A percentile compares a stretch with the other conserved stretches of the same genome.
phyloP scores from a whole-genome alignment of 768 basidiomycete species.

The Paxillus rubicundulus region DNA sequence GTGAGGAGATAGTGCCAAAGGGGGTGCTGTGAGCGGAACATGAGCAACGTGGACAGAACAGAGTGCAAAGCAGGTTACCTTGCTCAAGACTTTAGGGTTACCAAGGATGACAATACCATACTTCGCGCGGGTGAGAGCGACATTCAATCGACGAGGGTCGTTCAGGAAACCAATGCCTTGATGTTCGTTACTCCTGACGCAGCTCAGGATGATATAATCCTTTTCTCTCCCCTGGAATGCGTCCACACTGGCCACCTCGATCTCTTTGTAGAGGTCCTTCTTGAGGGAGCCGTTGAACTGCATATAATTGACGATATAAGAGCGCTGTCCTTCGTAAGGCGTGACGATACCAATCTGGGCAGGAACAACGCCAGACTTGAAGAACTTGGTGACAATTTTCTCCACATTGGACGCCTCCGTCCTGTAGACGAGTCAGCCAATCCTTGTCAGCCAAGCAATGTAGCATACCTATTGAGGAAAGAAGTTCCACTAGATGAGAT shows the following conservation, averaged over 20 bases:
- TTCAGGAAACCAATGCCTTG: constrained; percentile 99
- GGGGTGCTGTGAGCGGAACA: constrained; percentile 65
- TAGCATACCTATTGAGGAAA: constrained; percentile 81
- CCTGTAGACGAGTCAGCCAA: constrained; percentile 39
- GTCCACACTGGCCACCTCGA: constrained; percentile 98
- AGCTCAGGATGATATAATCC: constrained; percentile 98
- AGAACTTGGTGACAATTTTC: constrained; percentile 99
- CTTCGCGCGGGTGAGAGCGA: constrained; percentile 95
- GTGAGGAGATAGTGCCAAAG: constrained; percentile 98
- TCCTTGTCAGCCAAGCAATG: neutral
- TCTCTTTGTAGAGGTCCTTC: constrained; percentile 99
- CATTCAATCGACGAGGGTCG: constrained; percentile 93
- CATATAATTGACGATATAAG: constrained; percentile 99
- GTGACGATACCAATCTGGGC: constrained; percentile 97
- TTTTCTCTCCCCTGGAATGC: constrained; percentile 99
- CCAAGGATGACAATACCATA: constrained; percentile 99
- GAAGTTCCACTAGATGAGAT: constrained; percentile 98
- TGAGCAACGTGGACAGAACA: constrained; percentile 10
- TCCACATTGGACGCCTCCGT: constrained; percentile 99
- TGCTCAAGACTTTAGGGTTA: constrained; percentile 99
- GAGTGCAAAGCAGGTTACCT: constrained; percentile 52
- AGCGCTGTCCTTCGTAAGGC: constrained; percentile 97
- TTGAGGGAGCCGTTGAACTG: constrained; percentile 99
- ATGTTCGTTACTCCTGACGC: constrained; percentile 98
- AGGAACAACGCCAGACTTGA: constrained; percentile 97